Conservation (phyloP, 805 yeast species). For the Yamadazyma endophytica region DNA sequence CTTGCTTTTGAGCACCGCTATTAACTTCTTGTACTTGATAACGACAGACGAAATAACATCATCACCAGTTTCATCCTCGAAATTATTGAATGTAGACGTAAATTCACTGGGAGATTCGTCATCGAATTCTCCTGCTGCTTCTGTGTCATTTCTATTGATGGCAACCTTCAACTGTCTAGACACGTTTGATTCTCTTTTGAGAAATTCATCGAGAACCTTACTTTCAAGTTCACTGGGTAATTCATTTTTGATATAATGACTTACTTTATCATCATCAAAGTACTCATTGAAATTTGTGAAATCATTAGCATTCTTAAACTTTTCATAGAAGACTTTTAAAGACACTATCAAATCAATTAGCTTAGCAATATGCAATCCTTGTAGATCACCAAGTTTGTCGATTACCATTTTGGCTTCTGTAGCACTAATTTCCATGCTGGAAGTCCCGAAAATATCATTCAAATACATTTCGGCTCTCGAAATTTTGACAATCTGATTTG, state of each 20-base stretch:
- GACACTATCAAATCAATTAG: conserved; percentile 30
- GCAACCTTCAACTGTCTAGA: conserved; percentile 33
- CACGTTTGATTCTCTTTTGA: conserved; percentile 45
- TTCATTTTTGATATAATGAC: conserved; percentile 14
- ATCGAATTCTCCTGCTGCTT: conserved; percentile 38
- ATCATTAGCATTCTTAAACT: conserved; percentile 21
- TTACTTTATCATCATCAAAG: conserved; percentile 21
- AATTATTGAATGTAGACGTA: too few relatives aligned
- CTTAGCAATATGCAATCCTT: conserved; percentile 7
- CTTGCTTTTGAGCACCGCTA: conserved; percentile 1
- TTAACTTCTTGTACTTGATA: too few relatives aligned
- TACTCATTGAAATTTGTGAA: conserved; percentile 31
- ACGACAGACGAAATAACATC: too few relatives aligned
- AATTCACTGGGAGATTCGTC: conserved; percentile 4
- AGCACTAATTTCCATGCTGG: not conserved
- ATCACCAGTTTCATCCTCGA: conserved; percentile 5
- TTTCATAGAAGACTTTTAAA: conserved; percentile 29
- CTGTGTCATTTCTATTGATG: conserved; percentile 50
- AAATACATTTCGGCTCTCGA: too few relatives aligned
- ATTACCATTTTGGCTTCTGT: conserved; percentile 1
- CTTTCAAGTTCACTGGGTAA: conserved; percentile 26
- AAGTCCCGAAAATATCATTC: conserved; percentile 5
- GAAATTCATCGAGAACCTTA: conserved; percentile 38
- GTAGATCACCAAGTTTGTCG: conserved; percentile 4
- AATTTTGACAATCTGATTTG: too few relatives aligned